A percentile compares a stretch with the other conserved stretches of the same genome.
Evolutionary conservation across 2,329 filamentous ascomycete genomes (phyloP).

Genomic region (Diplodia sapinea): DNA sequence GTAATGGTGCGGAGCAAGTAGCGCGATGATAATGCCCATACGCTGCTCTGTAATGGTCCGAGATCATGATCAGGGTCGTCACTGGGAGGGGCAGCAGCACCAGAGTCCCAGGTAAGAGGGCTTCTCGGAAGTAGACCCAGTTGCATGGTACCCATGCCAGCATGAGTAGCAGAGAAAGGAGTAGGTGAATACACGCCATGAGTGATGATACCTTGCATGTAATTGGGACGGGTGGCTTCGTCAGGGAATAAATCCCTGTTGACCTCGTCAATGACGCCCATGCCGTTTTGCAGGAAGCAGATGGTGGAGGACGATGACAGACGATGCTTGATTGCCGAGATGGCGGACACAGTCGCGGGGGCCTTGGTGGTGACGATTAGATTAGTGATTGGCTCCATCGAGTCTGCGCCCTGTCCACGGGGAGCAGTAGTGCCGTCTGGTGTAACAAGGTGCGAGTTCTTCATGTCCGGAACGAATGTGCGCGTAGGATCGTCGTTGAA

Average conservation of each 20-base stretch:
- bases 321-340: constrained; percentile 69
- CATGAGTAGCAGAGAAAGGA: constrained; percentile 62
- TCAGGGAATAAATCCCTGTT: constrained; percentile 74
- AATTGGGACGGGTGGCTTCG: constrained; percentile 69
- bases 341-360: constrained; percentile 67
- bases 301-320: constrained; percentile 73
- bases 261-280: constrained; percentile 82
- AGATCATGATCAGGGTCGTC: constrained; percentile 8
- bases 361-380: constrained; percentile 83
- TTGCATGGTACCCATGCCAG: constrained; percentile 64
- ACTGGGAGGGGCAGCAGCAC: neutral
- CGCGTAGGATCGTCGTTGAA: constrained; percentile 15
- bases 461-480: neutral
- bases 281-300: constrained; percentile 78
- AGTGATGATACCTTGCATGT: constrained; percentile 72
- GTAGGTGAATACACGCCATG: constrained; percentile 60
- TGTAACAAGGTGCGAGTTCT: neutral
- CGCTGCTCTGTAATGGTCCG: constrained; percentile 36
- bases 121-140: constrained; percentile 55
- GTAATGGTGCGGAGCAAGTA: constrained; percentile 71
- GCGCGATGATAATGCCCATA: constrained; percentile 54
- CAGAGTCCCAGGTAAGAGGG: constrained; percentile 28
- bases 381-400: constrained; percentile 65
- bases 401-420: constrained; percentile 16
- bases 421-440: constrained; percentile 3